Evolutionary conservation across 139 green algal species (phyloP).

Genomic region (Tetradesmus lagerheimii): DNA sequence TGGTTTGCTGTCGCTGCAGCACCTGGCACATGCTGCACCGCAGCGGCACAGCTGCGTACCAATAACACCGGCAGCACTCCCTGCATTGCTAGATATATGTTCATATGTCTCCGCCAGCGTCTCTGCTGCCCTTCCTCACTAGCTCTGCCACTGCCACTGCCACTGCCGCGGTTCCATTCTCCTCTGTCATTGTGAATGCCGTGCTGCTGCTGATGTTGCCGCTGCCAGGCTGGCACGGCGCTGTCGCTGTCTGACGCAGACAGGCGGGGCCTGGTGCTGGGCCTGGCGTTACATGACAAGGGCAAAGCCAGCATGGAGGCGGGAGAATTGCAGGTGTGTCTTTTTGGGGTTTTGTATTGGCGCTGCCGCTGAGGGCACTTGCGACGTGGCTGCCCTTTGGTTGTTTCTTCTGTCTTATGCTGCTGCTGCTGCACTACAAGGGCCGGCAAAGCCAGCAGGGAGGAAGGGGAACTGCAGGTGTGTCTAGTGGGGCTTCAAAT

Average conservation of each 20-base stretch:
- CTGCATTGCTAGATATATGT: too few species aligned
- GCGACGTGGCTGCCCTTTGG: not conserved
- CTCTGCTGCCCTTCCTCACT: too few species aligned
- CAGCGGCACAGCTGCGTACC: too few species aligned
- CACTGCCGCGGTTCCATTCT: too few species aligned
- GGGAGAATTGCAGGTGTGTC: not conserved
- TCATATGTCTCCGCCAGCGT: too few species aligned
- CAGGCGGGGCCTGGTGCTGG: constrained; percentile 61
- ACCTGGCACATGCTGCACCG: not conserved
- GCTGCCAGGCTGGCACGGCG: constrained; percentile 45
- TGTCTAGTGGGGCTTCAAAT: too few species aligned
- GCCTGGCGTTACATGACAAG: constrained; percentile 71
- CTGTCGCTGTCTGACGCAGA: constrained; percentile 55
- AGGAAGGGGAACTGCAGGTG: not conserved
- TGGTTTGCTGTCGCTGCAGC: not conserved
- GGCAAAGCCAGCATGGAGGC: constrained; percentile 52
- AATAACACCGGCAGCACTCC: too few species aligned
- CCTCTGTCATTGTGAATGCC: too few species aligned
- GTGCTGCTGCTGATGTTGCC: not conserved
- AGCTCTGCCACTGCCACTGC: too few species aligned
- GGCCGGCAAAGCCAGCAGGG: constrained; percentile 55
- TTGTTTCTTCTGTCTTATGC: not conserved
- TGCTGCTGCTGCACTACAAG: constrained; percentile 69
- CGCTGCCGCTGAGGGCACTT: too few species aligned
- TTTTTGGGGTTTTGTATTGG: too few species aligned